These are phyloP conservation scores for Metschnikowia proteae DNA, from an alignment of 805 yeast species.

Conservation along the genomic window DNA sequence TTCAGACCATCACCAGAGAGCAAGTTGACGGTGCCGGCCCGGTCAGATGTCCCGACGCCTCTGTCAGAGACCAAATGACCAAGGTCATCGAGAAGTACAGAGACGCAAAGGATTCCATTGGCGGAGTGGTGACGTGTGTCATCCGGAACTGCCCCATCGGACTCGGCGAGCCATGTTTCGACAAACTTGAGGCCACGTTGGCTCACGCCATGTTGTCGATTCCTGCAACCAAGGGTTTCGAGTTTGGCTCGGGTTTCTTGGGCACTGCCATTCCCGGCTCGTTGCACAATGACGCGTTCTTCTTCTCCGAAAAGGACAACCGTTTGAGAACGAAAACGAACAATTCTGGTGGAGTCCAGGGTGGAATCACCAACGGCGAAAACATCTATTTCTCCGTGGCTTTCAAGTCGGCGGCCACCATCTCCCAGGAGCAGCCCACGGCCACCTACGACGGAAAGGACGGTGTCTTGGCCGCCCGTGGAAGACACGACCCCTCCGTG, in stretches of 20 bases:
- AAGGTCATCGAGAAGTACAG: conserved; percentile 82
- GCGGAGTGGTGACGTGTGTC: conserved; percentile 98
- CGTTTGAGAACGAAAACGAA: conserved; percentile 83
- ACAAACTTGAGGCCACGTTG: conserved; percentile 88
- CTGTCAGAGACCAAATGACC: conserved; percentile 72
- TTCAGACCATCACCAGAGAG: conserved; percentile 80
- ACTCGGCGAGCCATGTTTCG: conserved; percentile 97
- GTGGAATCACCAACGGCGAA: conserved; percentile 97
- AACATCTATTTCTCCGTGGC: conserved; percentile 91
- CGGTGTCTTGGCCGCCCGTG: conserved; percentile 91
- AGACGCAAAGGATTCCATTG: conserved; percentile 87
- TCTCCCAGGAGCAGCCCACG: conserved; percentile 87
- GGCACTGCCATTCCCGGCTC: conserved; percentile 93
- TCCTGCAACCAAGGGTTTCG: conserved; percentile 98
- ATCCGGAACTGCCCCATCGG: conserved; percentile 91
- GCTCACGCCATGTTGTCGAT: conserved; percentile 98
- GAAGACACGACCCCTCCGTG: conserved; percentile 98
- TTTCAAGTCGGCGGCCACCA: conserved; percentile 97
- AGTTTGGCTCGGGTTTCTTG: conserved; percentile 92
- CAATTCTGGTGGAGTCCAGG: conserved; percentile 96
- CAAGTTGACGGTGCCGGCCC: conserved; percentile 85
- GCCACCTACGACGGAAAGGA: conserved; percentile 82
- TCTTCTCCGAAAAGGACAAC: conserved; percentile 53
- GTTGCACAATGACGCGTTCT: conserved; percentile 86
- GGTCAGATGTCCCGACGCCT: conserved; percentile 85